Evolutionary conservation across 2,329 filamentous ascomycete genomes (phyloP), one percentile per base, ranked within the genome.

Genomic region (Dactylellina haptotyla): DNA sequence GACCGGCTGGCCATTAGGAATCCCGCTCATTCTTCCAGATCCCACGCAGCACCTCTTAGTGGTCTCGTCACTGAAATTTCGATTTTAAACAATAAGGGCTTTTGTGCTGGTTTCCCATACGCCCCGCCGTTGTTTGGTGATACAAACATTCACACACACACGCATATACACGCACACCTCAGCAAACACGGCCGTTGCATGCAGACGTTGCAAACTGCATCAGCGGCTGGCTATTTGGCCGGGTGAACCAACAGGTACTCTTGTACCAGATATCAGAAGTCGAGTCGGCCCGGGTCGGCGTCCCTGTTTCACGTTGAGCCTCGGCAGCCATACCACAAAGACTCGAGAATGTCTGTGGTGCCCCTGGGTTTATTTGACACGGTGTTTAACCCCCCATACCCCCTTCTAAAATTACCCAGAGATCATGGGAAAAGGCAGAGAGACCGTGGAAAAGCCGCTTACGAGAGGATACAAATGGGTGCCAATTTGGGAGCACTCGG

Each of bases 301-400:
- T 59, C 26, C 56, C 56, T 48, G 56, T 59, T 59, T 59, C 56
- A 59, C 20, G 39, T 58, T 59, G 56, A 59, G 41, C 41, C 56
- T 59, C 56, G 56, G 56, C 39, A 59, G 16, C 9, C 12, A 59
- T 32, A 48, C 43, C 39, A 59, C 12, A 2, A 32, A 58, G 9
- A 8, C 23, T 57, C 37, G 25, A 57, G 51, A 56, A 34, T 57
- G 32, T 20, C 18, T 6, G 28, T 12, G 41, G 53, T 43, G 53
- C 53, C 53, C 53, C 53, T 57, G 25, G 53, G 53, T 30, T 57
- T 37, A 57, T 57, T 57, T 57, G 53, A 43, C 53, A 57, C 32
- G 23, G 34, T 57, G 34, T 43, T 56, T n/a, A n/a, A n/a, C n/a
- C n/a, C n/a, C n/a, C n/a, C n/a, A n/a, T n/a, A n/a, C 51, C 30